These are phyloP conservation scores for Casuarina glauca DNA, from an alignment of 306 rosid species.

Conservation along the genomic window DNA sequence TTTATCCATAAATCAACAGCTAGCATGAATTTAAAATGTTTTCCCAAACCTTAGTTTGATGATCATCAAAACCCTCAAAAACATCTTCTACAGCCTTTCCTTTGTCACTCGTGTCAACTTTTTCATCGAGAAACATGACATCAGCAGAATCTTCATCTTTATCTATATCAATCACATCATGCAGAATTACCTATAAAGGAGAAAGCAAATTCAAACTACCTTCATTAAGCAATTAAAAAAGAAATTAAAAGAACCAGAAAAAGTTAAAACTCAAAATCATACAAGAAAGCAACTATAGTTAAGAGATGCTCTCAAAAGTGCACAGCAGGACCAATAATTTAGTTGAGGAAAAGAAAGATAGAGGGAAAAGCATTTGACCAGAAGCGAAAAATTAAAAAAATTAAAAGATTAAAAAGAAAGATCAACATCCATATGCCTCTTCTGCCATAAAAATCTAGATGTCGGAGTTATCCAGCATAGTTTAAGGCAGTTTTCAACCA, in stretches of 20 bases:
- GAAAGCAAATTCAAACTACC: neutral
- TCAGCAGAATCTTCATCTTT: constrained; percentile 44
- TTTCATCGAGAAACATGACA: constrained; percentile 44
- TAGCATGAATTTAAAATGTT: constrained; percentile 16
- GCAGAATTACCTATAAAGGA: constrained; percentile 43
- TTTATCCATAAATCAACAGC: constrained; percentile 14
- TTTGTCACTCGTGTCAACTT: constrained; percentile 39
- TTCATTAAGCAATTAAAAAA: neutral
- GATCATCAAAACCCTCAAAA: constrained; percentile 41
- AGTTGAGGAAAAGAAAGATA: neutral
- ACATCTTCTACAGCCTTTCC: constrained; percentile 51
- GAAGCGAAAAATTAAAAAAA: neutral
- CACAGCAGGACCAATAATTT: neutral
- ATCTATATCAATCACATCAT: constrained; percentile 59
- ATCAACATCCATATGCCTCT: neutral
- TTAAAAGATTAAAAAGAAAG: neutral
- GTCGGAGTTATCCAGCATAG: neutral
- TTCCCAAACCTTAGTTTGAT: constrained; percentile 50
- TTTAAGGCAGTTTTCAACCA: constrained; percentile 2
- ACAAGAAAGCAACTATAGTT: neutral
- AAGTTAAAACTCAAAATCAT: neutral
- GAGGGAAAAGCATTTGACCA: neutral
- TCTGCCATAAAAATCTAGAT: neutral
- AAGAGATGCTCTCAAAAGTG: neutral
- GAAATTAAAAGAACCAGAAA: neutral